Evolutionary conservation across 2,329 filamentous ascomycete species (phyloP).

Genomic region (Hymenotorrendiella dingleyae): DNA sequence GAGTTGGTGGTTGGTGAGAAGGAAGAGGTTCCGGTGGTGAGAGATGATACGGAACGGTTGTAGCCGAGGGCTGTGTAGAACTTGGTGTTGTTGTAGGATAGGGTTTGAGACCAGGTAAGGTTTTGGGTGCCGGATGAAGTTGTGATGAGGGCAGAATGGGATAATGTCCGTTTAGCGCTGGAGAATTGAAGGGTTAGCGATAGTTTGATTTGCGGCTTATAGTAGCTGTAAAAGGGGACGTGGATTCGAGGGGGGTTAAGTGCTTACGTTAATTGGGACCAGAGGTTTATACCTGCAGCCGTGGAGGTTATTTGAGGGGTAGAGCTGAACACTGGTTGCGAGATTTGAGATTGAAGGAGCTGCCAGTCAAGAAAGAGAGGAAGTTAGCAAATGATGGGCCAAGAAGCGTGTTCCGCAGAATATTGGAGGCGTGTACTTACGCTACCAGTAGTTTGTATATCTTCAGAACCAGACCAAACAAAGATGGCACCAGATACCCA

Average conservation of each 20-base stretch:
- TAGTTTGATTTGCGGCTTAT: too few relatives aligned
- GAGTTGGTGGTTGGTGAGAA: conserved; percentile 8
- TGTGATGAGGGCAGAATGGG: conserved; percentile 14
- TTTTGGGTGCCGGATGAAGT: conserved; percentile 16
- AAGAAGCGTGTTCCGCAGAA: too few relatives aligned
- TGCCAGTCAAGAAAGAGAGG: conserved; percentile 16
- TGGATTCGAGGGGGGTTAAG: too few relatives aligned
- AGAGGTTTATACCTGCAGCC: conserved; percentile 12
- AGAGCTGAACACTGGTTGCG: conserved; percentile 21
- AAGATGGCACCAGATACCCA: conserved; percentile 75
- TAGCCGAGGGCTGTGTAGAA: conserved; percentile 14
- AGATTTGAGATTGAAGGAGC: not conserved
- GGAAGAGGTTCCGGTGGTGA: conserved; percentile 11
- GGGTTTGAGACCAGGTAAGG: conserved; percentile 15
- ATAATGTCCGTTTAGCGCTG: conserved; percentile 11
- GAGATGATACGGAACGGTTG: conserved; percentile 17
- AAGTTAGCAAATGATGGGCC: conserved; percentile 3
- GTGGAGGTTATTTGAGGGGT: conserved; percentile 13
- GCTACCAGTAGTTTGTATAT: conserved; percentile 46
- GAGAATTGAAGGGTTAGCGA: too few relatives aligned
- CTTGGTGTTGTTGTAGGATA: conserved; percentile 17
- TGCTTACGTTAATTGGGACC: conserved; percentile 9
- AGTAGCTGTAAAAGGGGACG: too few relatives aligned
- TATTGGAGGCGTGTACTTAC: not conserved
- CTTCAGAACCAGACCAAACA: conserved; percentile 56